Conservation (phyloP, 805 yeast genomes). For the Clavispora phyllophila region DNA sequence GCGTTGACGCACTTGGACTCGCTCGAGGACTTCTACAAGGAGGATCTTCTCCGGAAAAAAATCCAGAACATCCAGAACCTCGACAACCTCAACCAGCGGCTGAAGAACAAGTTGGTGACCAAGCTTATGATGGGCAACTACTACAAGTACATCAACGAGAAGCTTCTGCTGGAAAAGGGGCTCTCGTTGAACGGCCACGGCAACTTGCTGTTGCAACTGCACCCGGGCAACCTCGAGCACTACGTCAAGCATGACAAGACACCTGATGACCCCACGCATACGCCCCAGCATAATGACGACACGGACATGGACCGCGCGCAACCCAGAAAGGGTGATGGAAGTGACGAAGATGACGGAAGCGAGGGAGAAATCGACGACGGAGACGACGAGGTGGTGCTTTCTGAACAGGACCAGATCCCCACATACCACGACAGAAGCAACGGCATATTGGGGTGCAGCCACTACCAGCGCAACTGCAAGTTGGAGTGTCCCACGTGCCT, state of each 20-base stretch:
- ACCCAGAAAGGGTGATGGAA: too few species aligned
- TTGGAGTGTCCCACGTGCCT: slow-evolving; percentile 72
- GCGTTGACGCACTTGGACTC: slow-evolving; percentile 34
- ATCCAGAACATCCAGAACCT: slow-evolving; percentile 44
- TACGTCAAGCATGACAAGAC: not conserved
- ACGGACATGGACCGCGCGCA: too few species aligned
- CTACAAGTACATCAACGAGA: slow-evolving; percentile 41
- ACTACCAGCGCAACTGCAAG: slow-evolving; percentile 80
- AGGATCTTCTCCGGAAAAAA: slow-evolving; percentile 40
- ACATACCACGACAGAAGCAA: slow-evolving; percentile 41
- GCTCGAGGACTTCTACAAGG: slow-evolving; percentile 33
- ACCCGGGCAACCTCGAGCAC: too few species aligned
- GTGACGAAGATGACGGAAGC: not conserved
- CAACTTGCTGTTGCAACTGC: not conserved
- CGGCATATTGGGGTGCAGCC: slow-evolving; percentile 68
- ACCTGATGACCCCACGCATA: too few species aligned
- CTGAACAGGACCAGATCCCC: slow-evolving; percentile 44
- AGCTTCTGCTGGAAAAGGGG: slow-evolving; percentile 10
- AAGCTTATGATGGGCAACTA: slow-evolving; percentile 67
- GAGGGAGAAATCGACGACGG: too few species aligned
- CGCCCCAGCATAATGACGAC: too few species aligned
- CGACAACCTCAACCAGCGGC: slow-evolving; percentile 31
- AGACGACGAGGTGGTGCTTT: slow-evolving; percentile 41
- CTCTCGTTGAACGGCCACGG: not conserved
- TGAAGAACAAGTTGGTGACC: slow-evolving; percentile 51